Percentiles rank a stretch among this genome's conserved stretches.
These are phyloP conservation scores for Nemania sp. DNA, from an alignment of 2,329 filamentous ascomycete species.

Conservation along the genomic window DNA sequence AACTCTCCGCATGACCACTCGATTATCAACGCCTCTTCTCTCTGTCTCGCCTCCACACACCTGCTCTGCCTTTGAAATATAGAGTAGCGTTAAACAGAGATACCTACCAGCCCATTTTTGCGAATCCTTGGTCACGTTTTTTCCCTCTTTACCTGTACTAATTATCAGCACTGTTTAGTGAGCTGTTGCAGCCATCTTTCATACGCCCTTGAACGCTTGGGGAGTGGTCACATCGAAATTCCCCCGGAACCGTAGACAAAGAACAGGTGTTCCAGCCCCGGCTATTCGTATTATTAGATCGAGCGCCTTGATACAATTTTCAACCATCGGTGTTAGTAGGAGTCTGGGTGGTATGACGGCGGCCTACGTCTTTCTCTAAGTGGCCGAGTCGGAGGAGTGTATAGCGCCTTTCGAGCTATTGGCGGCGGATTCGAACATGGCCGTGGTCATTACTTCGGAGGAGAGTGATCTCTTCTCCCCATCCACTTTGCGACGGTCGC, in stretches of 20 bases:
- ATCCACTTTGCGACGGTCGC: constrained; percentile 67
- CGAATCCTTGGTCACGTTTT: constrained; percentile 13
- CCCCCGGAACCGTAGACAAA: constrained; percentile 28
- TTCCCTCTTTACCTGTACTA: neutral
- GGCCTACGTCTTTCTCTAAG: constrained; percentile 37
- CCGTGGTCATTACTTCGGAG: constrained; percentile 68
- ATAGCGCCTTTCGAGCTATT: constrained; percentile 17
- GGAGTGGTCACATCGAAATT: constrained; percentile 15
- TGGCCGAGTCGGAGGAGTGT: constrained; percentile 47
- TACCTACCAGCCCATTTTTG: constrained; percentile 5
- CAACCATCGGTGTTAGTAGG: constrained; percentile 14
- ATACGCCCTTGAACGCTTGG: constrained; percentile 23
- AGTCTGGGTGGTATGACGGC: constrained; percentile 43
- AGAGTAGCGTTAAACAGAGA: constrained; percentile 8
- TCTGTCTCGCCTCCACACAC: constrained; percentile 11
- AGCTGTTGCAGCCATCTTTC: constrained; percentile 9
- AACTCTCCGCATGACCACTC: constrained; percentile 19
- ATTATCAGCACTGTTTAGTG: neutral
- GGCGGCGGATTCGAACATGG: constrained; percentile 56
- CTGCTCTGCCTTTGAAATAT: constrained; percentile 7
- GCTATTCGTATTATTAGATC: neutral
- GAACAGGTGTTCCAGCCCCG: constrained; percentile 21
- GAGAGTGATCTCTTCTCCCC: constrained; percentile 68
- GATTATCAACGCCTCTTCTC: constrained; percentile 3
- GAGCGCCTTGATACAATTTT: neutral